phyloP scores from a whole-genome alignment of 2,329 filamentous ascomycete genomes.

The Thelonectria olida region DNA sequence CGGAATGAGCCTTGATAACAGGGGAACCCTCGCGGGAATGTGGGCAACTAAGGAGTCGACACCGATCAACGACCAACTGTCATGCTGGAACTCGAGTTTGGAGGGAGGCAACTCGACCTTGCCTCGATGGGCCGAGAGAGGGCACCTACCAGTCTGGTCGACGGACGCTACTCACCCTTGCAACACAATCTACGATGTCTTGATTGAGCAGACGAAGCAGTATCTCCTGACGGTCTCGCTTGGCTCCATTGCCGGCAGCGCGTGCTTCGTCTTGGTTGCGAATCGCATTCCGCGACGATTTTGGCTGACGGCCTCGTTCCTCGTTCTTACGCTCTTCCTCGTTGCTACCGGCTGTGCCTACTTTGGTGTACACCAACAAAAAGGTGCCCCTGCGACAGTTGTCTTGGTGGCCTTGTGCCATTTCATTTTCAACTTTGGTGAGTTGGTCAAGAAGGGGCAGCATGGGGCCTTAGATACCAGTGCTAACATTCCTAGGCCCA shows the following conservation, averaged over 20 bases:
- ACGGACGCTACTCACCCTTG: conserved; percentile 59
- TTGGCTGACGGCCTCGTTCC: conserved; percentile 61
- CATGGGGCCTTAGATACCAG: not conserved
- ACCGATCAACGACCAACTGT: conserved; percentile 48
- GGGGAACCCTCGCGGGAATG: conserved; percentile 48
- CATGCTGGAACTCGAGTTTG: conserved; percentile 59
- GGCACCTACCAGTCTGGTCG: conserved; percentile 57
- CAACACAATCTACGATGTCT: conserved; percentile 61
- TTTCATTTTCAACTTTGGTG: conserved; percentile 65
- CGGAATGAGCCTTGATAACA: conserved; percentile 58
- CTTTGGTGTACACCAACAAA: conserved; percentile 55
- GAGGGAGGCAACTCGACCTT: conserved; percentile 54
- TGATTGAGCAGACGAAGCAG: conserved; percentile 62
- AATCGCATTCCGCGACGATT: conserved; percentile 58
- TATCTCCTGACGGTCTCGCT: conserved; percentile 62
- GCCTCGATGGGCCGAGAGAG: conserved; percentile 49
- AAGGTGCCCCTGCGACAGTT: conserved; percentile 56
- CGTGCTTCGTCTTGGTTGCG: conserved; percentile 57
- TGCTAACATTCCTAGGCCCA: conserved; percentile 52
- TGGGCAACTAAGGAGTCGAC: conserved; percentile 49
- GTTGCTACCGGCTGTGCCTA: conserved; percentile 60
- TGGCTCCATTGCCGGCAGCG: conserved; percentile 60
- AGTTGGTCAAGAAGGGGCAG: conserved; percentile 12
- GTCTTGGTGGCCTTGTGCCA: conserved; percentile 62
- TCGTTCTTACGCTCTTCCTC: conserved; percentile 57